Evolutionary conservation across 1,139 yeast genomes (phyloP), one percentile per base, ranked within the genome.

Genomic region (Hansenula anomala): DNA sequence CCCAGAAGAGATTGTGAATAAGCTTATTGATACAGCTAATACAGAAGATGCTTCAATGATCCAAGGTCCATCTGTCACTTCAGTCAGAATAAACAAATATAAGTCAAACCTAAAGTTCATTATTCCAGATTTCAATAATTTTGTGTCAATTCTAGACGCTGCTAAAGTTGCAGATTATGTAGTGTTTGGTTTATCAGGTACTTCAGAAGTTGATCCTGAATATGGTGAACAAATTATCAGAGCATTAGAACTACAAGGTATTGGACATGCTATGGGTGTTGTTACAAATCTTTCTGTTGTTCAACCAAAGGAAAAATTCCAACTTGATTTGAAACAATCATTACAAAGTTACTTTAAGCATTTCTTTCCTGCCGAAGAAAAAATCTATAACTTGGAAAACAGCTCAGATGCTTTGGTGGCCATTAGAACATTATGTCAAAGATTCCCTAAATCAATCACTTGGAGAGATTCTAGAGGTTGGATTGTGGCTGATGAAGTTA

Each of bases 381-480:
- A 81, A 59, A 66, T 92, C 24, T 90, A 69, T 63, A 79, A 85
- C 33, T 62, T 88, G 41, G 95, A 88, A 52, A 66, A 64, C 34
- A 65, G 70, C 16, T 69, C 85, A 3, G 98, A 92, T 48, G 73
- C 85, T 18, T 49, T 73, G 25, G 86, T 84, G 54, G 80, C 89
- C 38, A 68, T 85, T 29, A 75, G 98, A 57, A 68, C 72, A 3
- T 55, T 94, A 29, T 85, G 96, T 56, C 97, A 92, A 56, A 86
- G 81, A 60, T 76, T 80, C 54, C 98, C 98, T 23, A 82, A 81
- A 57, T 79, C 88, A 3, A 70, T 94, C 31, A 74, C 75, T 28
- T 94, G 98, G 98, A 80, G 98, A 65, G 97, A 92, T 52, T 67
- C 80, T 20, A 73, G 98, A 58, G 94, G 96, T 9, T 94, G 90